These are phyloP conservation scores for Salix dunnii DNA, from an alignment of 345 rosid genomes.

Conservation along the genomic window DNA sequence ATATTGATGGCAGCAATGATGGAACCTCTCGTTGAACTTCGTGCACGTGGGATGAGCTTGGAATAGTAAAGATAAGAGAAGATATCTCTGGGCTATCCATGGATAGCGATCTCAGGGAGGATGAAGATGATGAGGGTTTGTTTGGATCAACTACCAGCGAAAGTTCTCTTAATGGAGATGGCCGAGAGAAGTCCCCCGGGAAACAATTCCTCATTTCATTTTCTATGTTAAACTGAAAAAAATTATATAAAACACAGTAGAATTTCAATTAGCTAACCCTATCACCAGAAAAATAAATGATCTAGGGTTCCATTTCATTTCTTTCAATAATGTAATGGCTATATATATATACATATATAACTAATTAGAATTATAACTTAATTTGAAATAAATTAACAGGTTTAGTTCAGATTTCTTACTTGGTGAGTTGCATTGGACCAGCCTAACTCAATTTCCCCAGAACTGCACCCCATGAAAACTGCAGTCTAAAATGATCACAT, in stretches of 20 bases:
- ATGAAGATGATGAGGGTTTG: constrained; percentile 60
- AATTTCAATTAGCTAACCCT: background rate
- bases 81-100: constrained; percentile 61
- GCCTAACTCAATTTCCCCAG: constrained; percentile 88
- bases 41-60: constrained; percentile 27
- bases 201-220: constrained; percentile 50
- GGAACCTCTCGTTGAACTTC: constrained; percentile 3
- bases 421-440: constrained; percentile 32
- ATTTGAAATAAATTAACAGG: background rate
- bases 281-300: too few species aligned
- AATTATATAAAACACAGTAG: background rate
- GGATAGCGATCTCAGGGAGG: constrained; percentile 63
- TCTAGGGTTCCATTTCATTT: background rate
- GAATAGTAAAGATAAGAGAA: constrained; percentile 50
- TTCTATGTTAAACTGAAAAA: constrained; percentile 49
- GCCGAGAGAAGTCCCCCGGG: constrained; percentile 47
- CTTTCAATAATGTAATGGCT: background rate
- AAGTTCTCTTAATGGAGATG: constrained; percentile 34
- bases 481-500: constrained; percentile 42
- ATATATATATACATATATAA: background rate
- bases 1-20: background rate
- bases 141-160: constrained; percentile 26
- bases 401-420: constrained; percentile 29
- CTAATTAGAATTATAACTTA: background rate
- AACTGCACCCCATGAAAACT: constrained; percentile 75